These are phyloP conservation scores for Naganishia sp. DNA, from an alignment of 1,284 basidiomycete species.

Conservation along the genomic window DNA sequence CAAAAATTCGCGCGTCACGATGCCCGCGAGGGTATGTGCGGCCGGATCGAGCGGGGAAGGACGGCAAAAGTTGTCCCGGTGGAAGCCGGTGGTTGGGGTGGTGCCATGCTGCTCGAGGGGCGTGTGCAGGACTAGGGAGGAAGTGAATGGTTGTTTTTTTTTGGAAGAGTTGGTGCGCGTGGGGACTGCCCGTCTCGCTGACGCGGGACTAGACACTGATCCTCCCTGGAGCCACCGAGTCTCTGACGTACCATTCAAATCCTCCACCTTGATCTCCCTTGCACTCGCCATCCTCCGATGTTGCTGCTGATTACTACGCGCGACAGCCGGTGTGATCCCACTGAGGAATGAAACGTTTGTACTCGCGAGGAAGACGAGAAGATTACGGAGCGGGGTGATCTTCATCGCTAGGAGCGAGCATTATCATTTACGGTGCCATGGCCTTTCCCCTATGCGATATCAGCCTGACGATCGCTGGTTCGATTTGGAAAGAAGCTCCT, in stretches of 20 bases:
- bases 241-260: conserved; percentile 9
- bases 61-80: conserved; percentile 37
- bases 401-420: not conserved
- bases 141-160: not conserved
- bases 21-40: conserved; percentile 47
- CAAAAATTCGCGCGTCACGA: conserved; percentile 49
- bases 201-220: not conserved
- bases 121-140: not conserved
- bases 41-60: conserved; percentile 40
- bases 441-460: too few species aligned
- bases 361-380: too few species aligned
- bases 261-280: conserved; percentile 7
- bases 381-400: not conserved
- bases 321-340: too few species aligned
- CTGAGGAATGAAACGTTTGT: too few species aligned
- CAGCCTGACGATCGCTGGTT: too few species aligned
- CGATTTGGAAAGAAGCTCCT: too few species aligned
- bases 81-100: conserved; percentile 48
- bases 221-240: too few species aligned
- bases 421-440: too few species aligned
- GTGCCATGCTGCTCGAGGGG: conserved; percentile 45
- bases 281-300: conserved; percentile 9
- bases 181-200: not conserved
- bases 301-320: too few species aligned
- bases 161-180: not conserved